Base-by-base conservation (phyloP, 805 yeast genomes). In the Teunomyces panamensis region DNA sequence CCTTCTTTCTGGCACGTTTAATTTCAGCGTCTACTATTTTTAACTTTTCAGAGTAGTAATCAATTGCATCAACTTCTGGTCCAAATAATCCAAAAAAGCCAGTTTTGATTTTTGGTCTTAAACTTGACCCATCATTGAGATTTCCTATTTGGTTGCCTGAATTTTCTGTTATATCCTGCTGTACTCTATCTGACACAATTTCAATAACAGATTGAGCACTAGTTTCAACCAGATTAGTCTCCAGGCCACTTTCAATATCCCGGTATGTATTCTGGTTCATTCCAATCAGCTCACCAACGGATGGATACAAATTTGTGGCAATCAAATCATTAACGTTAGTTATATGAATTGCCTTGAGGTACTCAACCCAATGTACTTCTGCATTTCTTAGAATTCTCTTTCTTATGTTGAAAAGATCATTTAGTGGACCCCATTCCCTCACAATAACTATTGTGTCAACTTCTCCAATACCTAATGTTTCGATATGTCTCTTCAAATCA, bases 371-470 rank as follows among this genome's bases (percentile, higher is more conserved):
- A 46, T 77, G 77, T 7, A 73, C 70, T 65, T 92, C 98, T 9
- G 89, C 65, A 46, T 74, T 73, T 27, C 72, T 64, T 4, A 91
- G 56, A 2, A 87, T 67, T 14, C 62, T 53, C 32, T 75, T 70
- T 37, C 97, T 74, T 50, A 79, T 73, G 45, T 75, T 77, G 63
- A 85, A 86, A 13, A 94, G 68, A 42, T 65, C 59, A 56, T 91
- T 89, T 46, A 92, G 72, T 16, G 75, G 78, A 9, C 78, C 79
- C 97, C 98, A 94, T 62, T 92, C 94, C 50, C 89, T 74, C 55
- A 96, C 94, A 2, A 94, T 81, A 2, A 86, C 84, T 7, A 91
- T 78, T 1, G 85, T 77, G 24, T 84, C 78, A 1, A 92, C 96
- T 48, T 80, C 83, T 1, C 96, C 97, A 30, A 91, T 84, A 27